Conservation (phyloP, 352 stramenopile species). For the Pythium phragmiticola region DNA sequence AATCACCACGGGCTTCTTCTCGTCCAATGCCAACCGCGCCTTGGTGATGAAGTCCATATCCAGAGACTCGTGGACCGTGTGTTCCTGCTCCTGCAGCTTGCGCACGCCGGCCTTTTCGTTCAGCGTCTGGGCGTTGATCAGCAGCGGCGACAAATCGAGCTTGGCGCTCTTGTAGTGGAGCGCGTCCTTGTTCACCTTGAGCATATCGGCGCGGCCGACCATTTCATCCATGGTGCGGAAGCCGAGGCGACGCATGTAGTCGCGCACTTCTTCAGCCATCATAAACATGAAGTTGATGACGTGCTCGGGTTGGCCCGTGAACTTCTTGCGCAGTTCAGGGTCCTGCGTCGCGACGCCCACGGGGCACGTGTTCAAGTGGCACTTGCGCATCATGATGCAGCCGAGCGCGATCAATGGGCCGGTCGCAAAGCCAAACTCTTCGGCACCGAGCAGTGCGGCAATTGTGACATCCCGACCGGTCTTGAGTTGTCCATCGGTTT, state of each 20-base stretch:
- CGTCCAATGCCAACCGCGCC: constrained; percentile 82
- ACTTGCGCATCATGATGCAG: constrained; percentile 98
- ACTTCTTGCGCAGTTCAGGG: constrained; percentile 94
- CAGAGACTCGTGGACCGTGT: constrained; percentile 86
- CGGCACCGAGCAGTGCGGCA: constrained; percentile 92
- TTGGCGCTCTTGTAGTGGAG: constrained; percentile 73
- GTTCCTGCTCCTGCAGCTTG: constrained; percentile 86
- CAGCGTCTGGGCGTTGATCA: constrained; percentile 92
- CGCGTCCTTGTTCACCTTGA: constrained; percentile 87
- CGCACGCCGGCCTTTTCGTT: constrained; percentile 89
- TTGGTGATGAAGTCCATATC: constrained; percentile 92
- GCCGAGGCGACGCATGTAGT: constrained; percentile 78
- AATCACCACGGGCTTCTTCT: constrained; percentile 64
- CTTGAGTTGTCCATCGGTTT: constrained; percentile 96
- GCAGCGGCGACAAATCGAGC: constrained; percentile 91
- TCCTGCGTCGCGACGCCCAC: constrained; percentile 98
- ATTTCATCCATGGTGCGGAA: constrained; percentile 94
- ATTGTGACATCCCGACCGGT: constrained; percentile 93
- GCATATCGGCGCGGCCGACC: constrained; percentile 92
- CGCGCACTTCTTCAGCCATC: constrained; percentile 93
- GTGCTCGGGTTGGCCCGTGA: constrained; percentile 94
- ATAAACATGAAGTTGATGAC: constrained; percentile 98
- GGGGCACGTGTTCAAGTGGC: constrained; percentile 97
- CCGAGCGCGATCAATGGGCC: constrained; percentile 94
- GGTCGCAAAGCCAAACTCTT: constrained; percentile 96